Percentiles rank a stretch among this genome's conserved stretches.
Conservation (phyloP, 2,329 filamentous ascomycete genomes). For the Remersonia thermophila region DNA sequence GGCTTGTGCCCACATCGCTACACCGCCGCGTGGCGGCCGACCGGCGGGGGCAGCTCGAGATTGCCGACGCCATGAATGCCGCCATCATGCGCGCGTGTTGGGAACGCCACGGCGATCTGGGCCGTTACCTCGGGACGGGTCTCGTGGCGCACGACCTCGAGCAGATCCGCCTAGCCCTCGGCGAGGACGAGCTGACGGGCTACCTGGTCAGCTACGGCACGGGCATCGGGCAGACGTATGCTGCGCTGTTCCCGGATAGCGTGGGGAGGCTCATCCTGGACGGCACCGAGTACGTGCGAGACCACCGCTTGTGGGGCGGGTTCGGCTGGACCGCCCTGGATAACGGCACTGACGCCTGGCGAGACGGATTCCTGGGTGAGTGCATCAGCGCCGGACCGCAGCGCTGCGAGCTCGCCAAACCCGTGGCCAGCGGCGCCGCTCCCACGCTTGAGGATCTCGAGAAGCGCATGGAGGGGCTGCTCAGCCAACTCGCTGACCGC, state of each 20-base stretch:
- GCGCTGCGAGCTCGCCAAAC: slow-evolving; percentile 31
- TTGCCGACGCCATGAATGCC: slow-evolving; percentile 34
- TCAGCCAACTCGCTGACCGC: slow-evolving; percentile 26
- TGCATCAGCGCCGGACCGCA: slow-evolving; percentile 35
- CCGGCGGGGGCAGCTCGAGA: slow-evolving; percentile 27
- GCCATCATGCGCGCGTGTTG: slow-evolving; percentile 32
- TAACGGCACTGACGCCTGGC: slow-evolving; percentile 36
- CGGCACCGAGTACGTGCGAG: slow-evolving; percentile 34
- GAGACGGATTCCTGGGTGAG: slow-evolving; percentile 38
- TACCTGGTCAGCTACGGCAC: slow-evolving; percentile 41
- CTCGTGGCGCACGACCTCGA: slow-evolving; percentile 37
- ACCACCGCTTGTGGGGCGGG: slow-evolving; percentile 33
- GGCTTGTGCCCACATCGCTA: slow-evolving; percentile 28
- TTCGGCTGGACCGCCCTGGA: slow-evolving; percentile 37
- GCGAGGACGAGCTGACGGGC: slow-evolving; percentile 34
- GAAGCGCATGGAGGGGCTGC: slow-evolving; percentile 26
- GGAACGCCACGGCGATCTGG: slow-evolving; percentile 31
- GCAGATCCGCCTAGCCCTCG: slow-evolving; percentile 33
- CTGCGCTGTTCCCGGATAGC: slow-evolving; percentile 36
- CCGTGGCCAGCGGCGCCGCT: slow-evolving; percentile 15
- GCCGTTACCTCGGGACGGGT: slow-evolving; percentile 33
- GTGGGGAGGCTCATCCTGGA: slow-evolving; percentile 38
- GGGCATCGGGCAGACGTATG: slow-evolving; percentile 39
- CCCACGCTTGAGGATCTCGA: slow-evolving; percentile 27
- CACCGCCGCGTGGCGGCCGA: slow-evolving; percentile 27